Evolutionary conservation across 169 alveolate genomes (phyloP).

Genomic region (Cyclospora cayetanensis): DNA sequence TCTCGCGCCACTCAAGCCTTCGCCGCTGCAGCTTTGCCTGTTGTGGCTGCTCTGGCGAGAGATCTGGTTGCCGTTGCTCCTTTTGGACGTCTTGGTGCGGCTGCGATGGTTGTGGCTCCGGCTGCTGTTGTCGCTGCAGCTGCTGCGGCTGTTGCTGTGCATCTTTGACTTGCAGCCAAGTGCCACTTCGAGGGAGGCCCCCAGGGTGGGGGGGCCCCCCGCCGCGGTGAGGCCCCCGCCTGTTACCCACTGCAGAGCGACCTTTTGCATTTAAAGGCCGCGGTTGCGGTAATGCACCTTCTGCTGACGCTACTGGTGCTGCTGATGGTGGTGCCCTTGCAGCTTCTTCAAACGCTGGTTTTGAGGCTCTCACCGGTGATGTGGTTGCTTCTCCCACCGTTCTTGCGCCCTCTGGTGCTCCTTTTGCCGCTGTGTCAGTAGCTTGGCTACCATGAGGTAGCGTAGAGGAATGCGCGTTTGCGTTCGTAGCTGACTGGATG

Average conservation of each 20-base stretch:
- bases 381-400: no score
- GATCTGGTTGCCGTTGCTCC: neutral
- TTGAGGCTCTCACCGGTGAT: neutral
- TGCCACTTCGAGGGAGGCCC: no score
- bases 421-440: no score
- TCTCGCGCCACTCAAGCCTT: neutral
- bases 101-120: neutral
- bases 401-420: no score
- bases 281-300: neutral
- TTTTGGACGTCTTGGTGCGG: neutral
- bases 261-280: no score
- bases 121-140: neutral
- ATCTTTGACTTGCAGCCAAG: no score
- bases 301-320: neutral
- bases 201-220: no score
- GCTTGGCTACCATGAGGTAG: no score
- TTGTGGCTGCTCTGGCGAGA: neutral
- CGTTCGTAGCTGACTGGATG: no score
- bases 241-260: no score
- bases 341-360: neutral
- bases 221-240: no score
- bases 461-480: no score
- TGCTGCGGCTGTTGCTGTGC: conserved; percentile 11
- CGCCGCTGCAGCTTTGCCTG: neutral
- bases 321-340: neutral